phyloP scores from a whole-genome alignment of 106 monocot species.

The Dactylorhiza incarnata region DNA sequence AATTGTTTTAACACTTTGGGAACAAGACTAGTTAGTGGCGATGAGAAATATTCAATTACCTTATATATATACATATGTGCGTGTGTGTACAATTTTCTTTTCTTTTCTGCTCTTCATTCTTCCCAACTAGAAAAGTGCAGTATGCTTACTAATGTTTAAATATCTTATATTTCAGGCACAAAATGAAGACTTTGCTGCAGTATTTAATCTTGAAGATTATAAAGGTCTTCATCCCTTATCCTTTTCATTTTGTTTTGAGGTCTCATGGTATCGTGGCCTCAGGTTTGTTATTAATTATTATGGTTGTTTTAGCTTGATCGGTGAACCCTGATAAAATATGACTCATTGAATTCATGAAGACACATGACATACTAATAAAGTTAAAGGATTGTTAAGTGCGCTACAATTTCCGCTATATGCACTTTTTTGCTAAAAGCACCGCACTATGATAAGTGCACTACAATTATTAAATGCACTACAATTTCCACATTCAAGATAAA shows the following conservation, averaged over 20 bases:
- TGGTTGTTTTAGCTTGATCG: background rate
- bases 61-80: too few species aligned
- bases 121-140: background rate
- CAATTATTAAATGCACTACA: too few species aligned
- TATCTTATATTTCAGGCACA: constrained; percentile 53
- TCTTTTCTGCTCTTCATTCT: background rate
- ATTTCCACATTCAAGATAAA: too few species aligned
- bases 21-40: background rate
- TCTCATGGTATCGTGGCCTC: background rate
- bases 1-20: background rate
- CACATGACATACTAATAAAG: background rate
- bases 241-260: background rate
- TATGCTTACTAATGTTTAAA: constrained; percentile 2
- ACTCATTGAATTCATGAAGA: background rate
- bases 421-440: too few species aligned
- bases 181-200: constrained; percentile 78
- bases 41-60: background rate
- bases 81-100: too few species aligned
- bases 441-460: too few species aligned
- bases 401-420: too few species aligned
- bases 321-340: background rate
- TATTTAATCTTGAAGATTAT: constrained; percentile 91
- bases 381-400: too few species aligned
- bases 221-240: constrained; percentile 37
- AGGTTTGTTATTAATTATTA: background rate